These are phyloP conservation scores for Penicillium coprophilum DNA, from an alignment of 495 filamentous ascomycete species.

Conservation along the genomic window DNA sequence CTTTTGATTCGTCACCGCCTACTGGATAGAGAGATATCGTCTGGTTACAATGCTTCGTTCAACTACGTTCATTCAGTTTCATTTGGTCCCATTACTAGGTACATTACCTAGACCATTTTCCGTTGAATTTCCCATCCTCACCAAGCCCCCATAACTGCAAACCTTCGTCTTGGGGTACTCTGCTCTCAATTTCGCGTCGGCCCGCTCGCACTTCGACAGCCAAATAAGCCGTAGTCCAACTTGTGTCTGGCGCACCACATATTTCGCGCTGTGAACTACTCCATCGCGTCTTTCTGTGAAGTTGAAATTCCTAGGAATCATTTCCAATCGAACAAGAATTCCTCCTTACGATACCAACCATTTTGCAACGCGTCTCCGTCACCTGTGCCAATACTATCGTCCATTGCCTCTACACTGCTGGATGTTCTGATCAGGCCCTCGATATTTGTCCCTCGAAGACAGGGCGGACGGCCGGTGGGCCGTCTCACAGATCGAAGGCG, in stretches of 20 bases:
- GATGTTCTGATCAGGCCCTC: constrained; percentile 22
- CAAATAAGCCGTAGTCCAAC: neutral
- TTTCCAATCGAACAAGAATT: neutral
- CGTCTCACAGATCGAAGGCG: constrained; percentile 43
- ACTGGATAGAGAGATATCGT: neutral
- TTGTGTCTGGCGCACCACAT: neutral
- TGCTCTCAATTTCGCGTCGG: neutral
- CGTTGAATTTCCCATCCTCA: too few relatives aligned
- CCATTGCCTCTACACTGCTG: neutral
- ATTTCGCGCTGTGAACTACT: neutral
- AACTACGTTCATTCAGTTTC: neutral
- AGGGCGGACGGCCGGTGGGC: constrained; percentile 50
- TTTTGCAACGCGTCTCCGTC: neutral
- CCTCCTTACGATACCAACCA: neutral
- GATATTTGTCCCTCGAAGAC: constrained; percentile 27
- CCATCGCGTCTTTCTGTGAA: neutral
- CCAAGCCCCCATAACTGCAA: neutral
- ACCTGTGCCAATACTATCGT: neutral
- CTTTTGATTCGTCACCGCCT: neutral
- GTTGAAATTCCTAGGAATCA: neutral
- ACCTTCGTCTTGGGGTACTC: neutral
- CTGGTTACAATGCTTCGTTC: neutral
- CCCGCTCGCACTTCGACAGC: neutral
- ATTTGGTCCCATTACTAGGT: neutral
- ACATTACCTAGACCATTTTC: neutral